A percentile compares a stretch with the other conserved stretches of the same genome.
phyloP scores from a whole-genome alignment of 1,284 basidiomycete species.

The Pascua guehoae region DNA sequence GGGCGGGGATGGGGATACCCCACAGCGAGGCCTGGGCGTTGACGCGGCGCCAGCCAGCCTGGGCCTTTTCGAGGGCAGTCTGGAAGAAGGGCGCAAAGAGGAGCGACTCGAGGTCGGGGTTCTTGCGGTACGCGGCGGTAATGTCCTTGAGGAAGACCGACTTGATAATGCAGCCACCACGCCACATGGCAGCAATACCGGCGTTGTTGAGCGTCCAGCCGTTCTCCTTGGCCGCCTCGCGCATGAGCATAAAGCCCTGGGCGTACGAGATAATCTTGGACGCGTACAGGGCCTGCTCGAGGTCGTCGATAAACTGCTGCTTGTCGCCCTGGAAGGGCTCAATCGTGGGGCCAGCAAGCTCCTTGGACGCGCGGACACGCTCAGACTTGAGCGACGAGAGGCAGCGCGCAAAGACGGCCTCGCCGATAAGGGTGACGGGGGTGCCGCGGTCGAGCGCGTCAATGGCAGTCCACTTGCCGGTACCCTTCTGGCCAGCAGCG shows the following conservation, averaged over 20 bases:
- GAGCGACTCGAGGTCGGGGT: slow-evolving; percentile 80
- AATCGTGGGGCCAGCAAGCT: slow-evolving; percentile 81
- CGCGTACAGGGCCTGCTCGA: slow-evolving; percentile 98
- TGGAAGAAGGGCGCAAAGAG: slow-evolving; percentile 98
- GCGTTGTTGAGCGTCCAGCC: slow-evolving; percentile 64
- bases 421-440: slow-evolving; percentile 95
- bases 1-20: slow-evolving; percentile 95
- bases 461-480: slow-evolving; percentile 99
- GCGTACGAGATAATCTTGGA: slow-evolving; percentile 99
- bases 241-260: slow-evolving; percentile 99
- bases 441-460: slow-evolving; percentile 94
- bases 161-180: slow-evolving; percentile 99
- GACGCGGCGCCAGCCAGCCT: slow-evolving; percentile 97
- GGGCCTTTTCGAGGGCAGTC: slow-evolving; percentile 89
- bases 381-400: slow-evolving; percentile 97
- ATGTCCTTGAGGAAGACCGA: slow-evolving; percentile 92
- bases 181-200: slow-evolving; percentile 99
- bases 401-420: slow-evolving; percentile 99
- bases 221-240: slow-evolving; percentile 95
- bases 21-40: slow-evolving; percentile 94
- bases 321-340: slow-evolving; percentile 97
- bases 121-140: slow-evolving; percentile 86
- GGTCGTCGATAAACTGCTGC: slow-evolving; percentile 92
- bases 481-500: slow-evolving; percentile 97
- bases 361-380: slow-evolving; percentile 87